Base-by-base conservation (phyloP, 2,329 filamentous ascomycete genomes). In the Sclerotinia trifoliorum region DNA sequence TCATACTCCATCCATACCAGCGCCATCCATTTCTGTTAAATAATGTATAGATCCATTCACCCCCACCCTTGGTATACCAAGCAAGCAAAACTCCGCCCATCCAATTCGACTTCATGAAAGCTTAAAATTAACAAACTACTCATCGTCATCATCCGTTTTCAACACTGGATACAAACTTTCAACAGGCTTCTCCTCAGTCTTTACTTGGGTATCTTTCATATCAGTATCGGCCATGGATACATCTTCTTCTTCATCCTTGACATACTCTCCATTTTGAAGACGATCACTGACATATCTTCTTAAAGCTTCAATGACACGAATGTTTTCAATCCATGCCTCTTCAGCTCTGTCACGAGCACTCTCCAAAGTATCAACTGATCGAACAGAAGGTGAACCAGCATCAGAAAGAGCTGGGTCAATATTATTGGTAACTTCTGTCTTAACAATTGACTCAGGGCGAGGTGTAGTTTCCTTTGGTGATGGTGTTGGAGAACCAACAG, bases 291-390 rank as follows among this genome's bases (percentile, higher is more conserved):
- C 81, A 70, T 86, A 85, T 71, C 85, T 83, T 51, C 86, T 82
- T 49, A 90, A 82, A 55, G 81, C 83, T 79, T 90, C 88, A 65
- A 90, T 87, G 64, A 85, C 82, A 48, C 87, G 86, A 76, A 90
- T 85, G 75, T 89, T 88, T 78, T 88, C 86, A 17, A 90, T 79
- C 87, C 87, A 90, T 67, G 82, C 81, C 74, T 90, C 87, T 76
- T 89, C 83, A 75, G 88, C 86, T 35, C 85, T 84, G 74, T 87
- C 85, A 67, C 83, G 83, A 54, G 82, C 81, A 49, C 81, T 80
- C 1, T 82, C 82, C 70, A 82, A 83, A 3, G 77, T 77, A 70
- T 89, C 85, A 26, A 35, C 32, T 7, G 85, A 87, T 62, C 84
- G 81, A 4, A 79, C 82, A 0, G 85, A 85, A 10, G 86, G 86